Percentiles rank a stretch among this genome's conserved stretches.
phyloP scores from a whole-genome alignment of 805 yeast species.

The Kazachstania kunashirensis region DNA sequence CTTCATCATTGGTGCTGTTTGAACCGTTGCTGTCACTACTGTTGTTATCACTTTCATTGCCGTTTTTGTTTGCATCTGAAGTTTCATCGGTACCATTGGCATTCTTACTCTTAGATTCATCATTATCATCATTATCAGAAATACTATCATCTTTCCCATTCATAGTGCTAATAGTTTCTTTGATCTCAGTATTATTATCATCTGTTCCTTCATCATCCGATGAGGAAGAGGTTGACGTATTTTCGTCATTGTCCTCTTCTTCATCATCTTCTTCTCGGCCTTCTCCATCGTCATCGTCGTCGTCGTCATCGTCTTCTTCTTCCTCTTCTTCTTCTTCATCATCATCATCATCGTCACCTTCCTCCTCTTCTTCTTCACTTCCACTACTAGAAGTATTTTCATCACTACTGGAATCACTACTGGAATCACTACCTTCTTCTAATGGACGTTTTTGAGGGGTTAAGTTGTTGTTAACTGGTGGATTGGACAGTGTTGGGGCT shows the following conservation, averaged over 20 bases:
- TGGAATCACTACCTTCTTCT: slow-evolving; percentile 6
- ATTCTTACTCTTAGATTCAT: slow-evolving; percentile 1
- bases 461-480: slow-evolving; percentile 6
- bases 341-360: slow-evolving; percentile 18
- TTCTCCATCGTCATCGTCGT: slow-evolving; percentile 17
- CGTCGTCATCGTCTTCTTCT: slow-evolving; percentile 13
- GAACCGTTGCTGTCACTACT: slow-evolving; percentile 33
- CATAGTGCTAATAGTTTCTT: slow-evolving; percentile 40
- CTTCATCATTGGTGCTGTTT: slow-evolving; percentile 26
- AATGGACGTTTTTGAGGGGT: slow-evolving; percentile 18
- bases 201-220: slow-evolving; percentile 35
- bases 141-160: slow-evolving; percentile 35
- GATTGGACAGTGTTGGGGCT: slow-evolving; percentile 14
- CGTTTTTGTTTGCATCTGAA: too few species aligned
- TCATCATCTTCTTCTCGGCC: slow-evolving; percentile 6
- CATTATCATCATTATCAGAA: slow-evolving; percentile 28
- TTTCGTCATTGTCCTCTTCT: slow-evolving; percentile 29
- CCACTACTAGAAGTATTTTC: slow-evolving; percentile 18
- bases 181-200: slow-evolving; percentile 39
- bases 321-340: slow-evolving; percentile 30
- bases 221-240: too few species aligned
- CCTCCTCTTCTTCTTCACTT: slow-evolving; percentile 17
- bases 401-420: slow-evolving; percentile 3
- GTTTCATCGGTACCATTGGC: slow-evolving; percentile 28
- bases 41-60: too few species aligned